phyloP scores from a whole-genome alignment of 306 rosid species.

The Medicago truncatula region MtrunA17r5.0-ANR NC_053045.1:45369001-45369500 shows the following conservation, averaged over 20 bases:
- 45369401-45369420: neutral
- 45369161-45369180: neutral
- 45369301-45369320: conserved; percentile 3
- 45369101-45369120: neutral
- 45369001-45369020: no score
- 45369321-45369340: neutral
- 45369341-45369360: neutral
- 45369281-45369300: conserved; percentile 22
- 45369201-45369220: neutral
- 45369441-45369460: conserved; percentile 74
- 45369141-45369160: no score
- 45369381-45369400: neutral
- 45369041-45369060: no score
- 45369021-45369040: no score
- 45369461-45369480: conserved; percentile 55
- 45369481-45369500: conserved; percentile 67
- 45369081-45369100: neutral
- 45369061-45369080: no score
- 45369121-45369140: neutral
- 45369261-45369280: conserved; percentile 20
- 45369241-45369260: neutral
- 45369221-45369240: neutral
- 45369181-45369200: neutral
- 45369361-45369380: neutral
- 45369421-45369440: conserved; percentile 1